Evolutionary conservation across 768 basidiomycete genomes (phyloP).

Genomic region (Pholiota conissans): DNA sequence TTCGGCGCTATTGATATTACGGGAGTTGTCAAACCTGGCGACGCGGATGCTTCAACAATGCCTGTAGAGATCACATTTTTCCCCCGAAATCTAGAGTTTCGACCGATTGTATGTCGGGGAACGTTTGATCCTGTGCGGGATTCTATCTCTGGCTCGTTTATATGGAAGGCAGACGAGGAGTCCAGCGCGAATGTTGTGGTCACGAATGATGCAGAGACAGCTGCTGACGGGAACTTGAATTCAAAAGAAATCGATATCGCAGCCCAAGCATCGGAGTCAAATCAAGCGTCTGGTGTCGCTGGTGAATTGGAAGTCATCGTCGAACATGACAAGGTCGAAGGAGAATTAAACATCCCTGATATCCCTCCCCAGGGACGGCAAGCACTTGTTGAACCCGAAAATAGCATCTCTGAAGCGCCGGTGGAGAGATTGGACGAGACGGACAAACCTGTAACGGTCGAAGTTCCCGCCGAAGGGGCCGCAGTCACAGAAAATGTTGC

Average conservation of each 20-base stretch:
- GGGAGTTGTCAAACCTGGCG: neutral
- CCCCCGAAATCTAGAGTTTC: neutral
- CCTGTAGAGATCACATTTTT: neutral
- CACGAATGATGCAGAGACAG: neutral
- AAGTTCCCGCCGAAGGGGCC: slow-evolving; percentile 4
- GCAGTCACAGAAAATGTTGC: neutral
- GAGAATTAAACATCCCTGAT: too few species aligned
- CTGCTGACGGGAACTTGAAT: neutral
- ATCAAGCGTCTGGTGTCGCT: neutral
- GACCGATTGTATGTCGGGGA: neutral
- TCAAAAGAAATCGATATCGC: neutral
- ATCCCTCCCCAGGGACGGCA: too few species aligned
- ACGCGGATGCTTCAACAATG: neutral
- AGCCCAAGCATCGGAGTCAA: neutral
- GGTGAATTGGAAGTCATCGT: too few species aligned
- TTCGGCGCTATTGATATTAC: neutral
- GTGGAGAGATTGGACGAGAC: too few species aligned
- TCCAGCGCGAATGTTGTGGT: neutral
- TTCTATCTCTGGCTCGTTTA: neutral
- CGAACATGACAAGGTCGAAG: too few species aligned
- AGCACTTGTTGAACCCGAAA: too few species aligned
- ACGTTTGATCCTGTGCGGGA: neutral
- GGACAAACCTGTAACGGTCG: neutral
- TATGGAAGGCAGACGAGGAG: neutral
- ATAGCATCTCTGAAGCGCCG: too few species aligned